Base-by-base conservation (phyloP, 2,329 filamentous ascomycete genomes). In the Sporothrix euskadiensis region DNA sequence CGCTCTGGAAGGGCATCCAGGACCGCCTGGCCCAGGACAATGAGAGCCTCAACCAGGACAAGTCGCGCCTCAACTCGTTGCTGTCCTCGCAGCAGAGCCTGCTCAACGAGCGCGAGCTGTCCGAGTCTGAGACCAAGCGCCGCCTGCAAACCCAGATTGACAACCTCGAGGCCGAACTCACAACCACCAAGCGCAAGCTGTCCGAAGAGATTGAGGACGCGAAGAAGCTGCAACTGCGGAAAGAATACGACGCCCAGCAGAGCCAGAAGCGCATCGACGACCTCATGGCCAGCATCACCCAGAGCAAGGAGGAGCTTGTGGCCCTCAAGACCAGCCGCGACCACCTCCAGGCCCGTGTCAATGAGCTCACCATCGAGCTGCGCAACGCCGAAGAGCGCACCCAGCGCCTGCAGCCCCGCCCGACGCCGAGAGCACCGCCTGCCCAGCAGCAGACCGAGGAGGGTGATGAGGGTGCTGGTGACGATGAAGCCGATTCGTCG, bases 1-100 rank as follows among this genome's bases (percentile, higher is more conserved):
- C 94, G 52, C 86, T 99, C 10, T 97, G 93, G 92, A 97, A 96
- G 83, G 93, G 92, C 73, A 97, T 98, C 47, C 94, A 98, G 80
- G 91, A 92, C 76, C 90, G 97, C 71, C 86, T 98, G 59, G 92
- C 89, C 75, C 93, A 96, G 78, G 94, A 98, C 79, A 97, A 96
- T 76, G 94, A 97, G 79, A 89, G 84, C 26, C 85, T 98, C 14
- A 87, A 92, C 57, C 93, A 97, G 74, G 96, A 99, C 80, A 92
- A 94, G 76, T 89, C 90, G 63, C 89, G 94, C 41, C 87, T 98
- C 4, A 97, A 95, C 81, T 91, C 90, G 73, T 86, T 97, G 44
- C 89, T 98, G 63, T 88, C 91, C 4, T 94, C 93, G 71, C 89
- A 98, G 69, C 95, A 98, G 79, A 94, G 90, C 19, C 86, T 98